These are phyloP conservation scores for Wickerhamomyces hampshirensis DNA, from an alignment of 805 yeast species.

Conservation along the genomic window DNA sequence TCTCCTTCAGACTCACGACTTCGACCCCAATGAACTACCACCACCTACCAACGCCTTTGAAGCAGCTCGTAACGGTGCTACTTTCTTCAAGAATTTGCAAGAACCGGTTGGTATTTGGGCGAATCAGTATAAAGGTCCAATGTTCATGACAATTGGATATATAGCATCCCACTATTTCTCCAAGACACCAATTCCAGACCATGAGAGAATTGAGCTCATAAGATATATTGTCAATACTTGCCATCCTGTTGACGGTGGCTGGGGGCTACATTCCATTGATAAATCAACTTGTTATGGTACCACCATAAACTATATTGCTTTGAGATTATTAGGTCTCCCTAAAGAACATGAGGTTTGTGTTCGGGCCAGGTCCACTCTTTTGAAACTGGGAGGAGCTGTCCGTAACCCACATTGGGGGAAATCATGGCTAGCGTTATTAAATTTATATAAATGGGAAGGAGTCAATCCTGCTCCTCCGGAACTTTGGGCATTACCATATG, in stretches of 20 bases:
- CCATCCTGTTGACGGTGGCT: constrained; percentile 99
- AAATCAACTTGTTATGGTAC: constrained; percentile 97
- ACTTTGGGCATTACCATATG: constrained; percentile 81
- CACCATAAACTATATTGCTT: constrained; percentile 72
- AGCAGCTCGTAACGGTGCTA: constrained; percentile 71
- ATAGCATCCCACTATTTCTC: constrained; percentile 71
- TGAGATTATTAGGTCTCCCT: constrained; percentile 75
- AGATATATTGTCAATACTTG: constrained; percentile 87
- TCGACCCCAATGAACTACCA: constrained; percentile 33
- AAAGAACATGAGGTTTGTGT: constrained; percentile 71
- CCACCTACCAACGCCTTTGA: constrained; percentile 40
- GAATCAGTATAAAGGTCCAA: constrained; percentile 93
- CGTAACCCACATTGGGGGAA: constrained; percentile 98
- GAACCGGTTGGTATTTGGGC: constrained; percentile 84
- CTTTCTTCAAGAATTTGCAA: constrained; percentile 65
- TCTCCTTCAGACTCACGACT: constrained; percentile 38
- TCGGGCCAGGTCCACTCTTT: constrained; percentile 69
- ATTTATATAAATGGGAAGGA: constrained; percentile 90
- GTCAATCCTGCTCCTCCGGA: constrained; percentile 99
- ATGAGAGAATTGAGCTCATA: constrained; percentile 61
- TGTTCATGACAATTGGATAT: constrained; percentile 93
- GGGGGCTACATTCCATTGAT: constrained; percentile 94
- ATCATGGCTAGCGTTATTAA: constrained; percentile 77
- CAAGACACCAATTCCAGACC: constrained; percentile 61
- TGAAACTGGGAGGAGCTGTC: constrained; percentile 80